phyloP scores from a whole-genome alignment of 1,284 basidiomycete species.

The Trichosporon sp. region DNA sequence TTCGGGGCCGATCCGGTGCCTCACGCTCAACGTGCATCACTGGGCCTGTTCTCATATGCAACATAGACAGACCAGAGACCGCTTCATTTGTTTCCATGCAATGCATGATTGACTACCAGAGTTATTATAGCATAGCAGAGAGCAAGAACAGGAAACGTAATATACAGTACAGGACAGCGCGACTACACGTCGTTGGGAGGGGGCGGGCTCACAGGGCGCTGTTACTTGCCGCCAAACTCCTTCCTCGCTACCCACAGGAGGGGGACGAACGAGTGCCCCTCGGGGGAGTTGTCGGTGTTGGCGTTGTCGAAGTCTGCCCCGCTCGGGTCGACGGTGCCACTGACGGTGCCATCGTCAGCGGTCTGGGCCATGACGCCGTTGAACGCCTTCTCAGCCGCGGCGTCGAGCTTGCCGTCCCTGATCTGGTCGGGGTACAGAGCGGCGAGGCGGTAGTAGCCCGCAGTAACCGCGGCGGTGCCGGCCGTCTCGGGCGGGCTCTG shows the following conservation, averaged over 20 bases:
- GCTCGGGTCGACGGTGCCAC: conserved; percentile 30
- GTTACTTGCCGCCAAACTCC: no score
- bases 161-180: no score
- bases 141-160: no score
- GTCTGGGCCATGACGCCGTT: conserved; percentile 29
- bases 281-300: conserved; percentile 23
- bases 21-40: no score
- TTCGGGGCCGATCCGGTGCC: no score
- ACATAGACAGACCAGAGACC: no score
- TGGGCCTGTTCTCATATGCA: no score
- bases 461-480: conserved; percentile 32
- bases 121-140: no score
- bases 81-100: no score
- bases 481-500: conserved; percentile 12
- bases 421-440: conserved; percentile 7
- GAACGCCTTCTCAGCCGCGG: conserved; percentile 25
- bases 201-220: no score
- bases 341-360: conserved; percentile 24
- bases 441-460: conserved; percentile 37
- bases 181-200: no score
- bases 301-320: conserved; percentile 2
- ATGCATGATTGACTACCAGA: no score
- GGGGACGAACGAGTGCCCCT: conserved; percentile 33
- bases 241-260: conserved; percentile 40
- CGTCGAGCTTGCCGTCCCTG: neutral